phyloP scores from a whole-genome alignment of 352 stramenopile genomes.

The Discostella stelligera region DNA sequence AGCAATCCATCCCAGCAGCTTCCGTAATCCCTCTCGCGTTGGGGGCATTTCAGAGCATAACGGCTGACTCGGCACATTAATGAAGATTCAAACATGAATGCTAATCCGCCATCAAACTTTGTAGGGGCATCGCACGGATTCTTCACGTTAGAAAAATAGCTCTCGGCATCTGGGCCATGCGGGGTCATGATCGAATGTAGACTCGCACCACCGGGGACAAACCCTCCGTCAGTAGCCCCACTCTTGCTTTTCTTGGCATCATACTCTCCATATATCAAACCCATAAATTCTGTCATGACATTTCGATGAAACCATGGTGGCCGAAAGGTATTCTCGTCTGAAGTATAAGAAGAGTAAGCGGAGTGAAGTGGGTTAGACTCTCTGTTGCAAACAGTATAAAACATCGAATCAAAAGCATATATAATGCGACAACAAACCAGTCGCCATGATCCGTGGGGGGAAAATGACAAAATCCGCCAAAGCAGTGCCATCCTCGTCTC shows the following conservation, averaged over 20 bases:
- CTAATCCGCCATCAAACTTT: slow-evolving; percentile 90
- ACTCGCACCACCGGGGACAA: slow-evolving; percentile 88
- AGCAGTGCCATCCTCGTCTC: slow-evolving; percentile 88
- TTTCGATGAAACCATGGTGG: slow-evolving; percentile 95
- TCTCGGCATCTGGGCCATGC: slow-evolving; percentile 91
- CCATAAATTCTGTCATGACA: slow-evolving; percentile 97
- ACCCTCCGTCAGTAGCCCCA: slow-evolving; percentile 24
- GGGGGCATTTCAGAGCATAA: slow-evolving; percentile 86
- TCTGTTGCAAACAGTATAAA: slow-evolving; percentile 92
- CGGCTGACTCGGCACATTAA: slow-evolving; percentile 89
- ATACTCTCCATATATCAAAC: slow-evolving; percentile 94
- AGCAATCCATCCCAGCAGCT: slow-evolving; percentile 90
- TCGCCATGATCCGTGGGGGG: slow-evolving; percentile 92
- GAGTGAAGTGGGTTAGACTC: not conserved
- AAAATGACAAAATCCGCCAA: slow-evolving; percentile 98
- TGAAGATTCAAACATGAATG: slow-evolving; percentile 97
- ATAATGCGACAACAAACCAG: slow-evolving; percentile 24
- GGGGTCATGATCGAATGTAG: slow-evolving; percentile 88
- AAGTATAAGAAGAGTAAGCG: not conserved
- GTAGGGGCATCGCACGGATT: slow-evolving; percentile 83
- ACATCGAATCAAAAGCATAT: slow-evolving; percentile 88
- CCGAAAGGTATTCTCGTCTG: slow-evolving; percentile 87
- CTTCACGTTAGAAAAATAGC: slow-evolving; percentile 89
- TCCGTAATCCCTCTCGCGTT: slow-evolving; percentile 89
- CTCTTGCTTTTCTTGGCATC: slow-evolving; percentile 88